phyloP scores from a whole-genome alignment of 208 protist genomes.

The Leptomonas pyrrhocoris region DNA sequence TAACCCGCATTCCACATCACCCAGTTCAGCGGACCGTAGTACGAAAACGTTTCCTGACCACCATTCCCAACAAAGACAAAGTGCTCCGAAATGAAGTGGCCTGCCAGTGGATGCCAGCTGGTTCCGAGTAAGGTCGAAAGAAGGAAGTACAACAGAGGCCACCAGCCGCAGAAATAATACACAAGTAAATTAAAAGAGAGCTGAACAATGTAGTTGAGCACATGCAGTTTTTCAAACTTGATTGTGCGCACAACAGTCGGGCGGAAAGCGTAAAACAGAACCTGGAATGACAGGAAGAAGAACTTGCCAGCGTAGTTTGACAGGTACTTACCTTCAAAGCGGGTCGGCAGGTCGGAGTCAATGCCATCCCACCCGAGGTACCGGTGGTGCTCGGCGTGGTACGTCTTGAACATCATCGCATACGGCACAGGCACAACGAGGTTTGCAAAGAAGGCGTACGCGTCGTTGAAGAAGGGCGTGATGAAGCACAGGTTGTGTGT shows the following conservation, averaged over 20 bases:
- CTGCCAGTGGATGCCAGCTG: constrained; percentile 89
- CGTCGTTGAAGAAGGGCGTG: constrained; percentile 73
- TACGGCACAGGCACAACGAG: constrained; percentile 86
- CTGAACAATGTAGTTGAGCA: constrained; percentile 60
- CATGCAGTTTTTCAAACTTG: constrained; percentile 59
- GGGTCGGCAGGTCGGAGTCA: constrained; percentile 89
- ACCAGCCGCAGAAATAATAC: constrained; percentile 58
- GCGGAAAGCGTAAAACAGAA: constrained; percentile 89
- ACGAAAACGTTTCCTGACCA: constrained; percentile 95
- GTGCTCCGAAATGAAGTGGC: constrained; percentile 95
- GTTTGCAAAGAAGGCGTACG: constrained; percentile 87
- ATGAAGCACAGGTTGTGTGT: constrained; percentile 90
- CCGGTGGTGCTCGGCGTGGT: constrained; percentile 94
- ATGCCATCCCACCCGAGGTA: constrained; percentile 88
- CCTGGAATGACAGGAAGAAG: constrained; percentile 86
- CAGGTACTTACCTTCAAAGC: constrained; percentile 72
- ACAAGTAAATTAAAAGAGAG: constrained; percentile 44
- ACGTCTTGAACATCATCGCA: constrained; percentile 91
- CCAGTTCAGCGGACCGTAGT: constrained; percentile 94
- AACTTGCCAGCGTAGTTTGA: constrained; percentile 73
- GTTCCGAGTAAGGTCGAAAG: constrained; percentile 80
- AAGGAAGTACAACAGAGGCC: constrained; percentile 79
- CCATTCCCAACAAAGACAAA: constrained; percentile 83
- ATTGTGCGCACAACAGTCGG: constrained; percentile 74
- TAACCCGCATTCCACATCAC: constrained; percentile 95